Evolutionary conservation across 148 eudicot genomes (phyloP), one percentile per base, ranked within the genome.

Genomic region (Agrostemma githago): DNA sequence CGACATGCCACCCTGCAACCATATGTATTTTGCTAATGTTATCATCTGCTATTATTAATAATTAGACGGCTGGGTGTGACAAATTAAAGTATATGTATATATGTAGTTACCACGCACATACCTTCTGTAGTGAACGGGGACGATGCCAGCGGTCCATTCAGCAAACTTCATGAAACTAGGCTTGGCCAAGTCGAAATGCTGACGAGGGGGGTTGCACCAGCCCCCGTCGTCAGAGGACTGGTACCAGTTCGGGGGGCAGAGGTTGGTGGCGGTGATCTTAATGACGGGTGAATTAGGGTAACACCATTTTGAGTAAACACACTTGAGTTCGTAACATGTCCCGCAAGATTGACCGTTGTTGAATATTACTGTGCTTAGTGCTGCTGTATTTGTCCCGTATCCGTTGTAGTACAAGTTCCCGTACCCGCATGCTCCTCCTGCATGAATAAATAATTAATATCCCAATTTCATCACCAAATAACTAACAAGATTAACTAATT

Each of bases 391-490:
- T 0, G 59, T 16, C 16, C 87, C 89, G 16, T 79, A 84, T n/a
- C 85, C 85, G 7, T 68, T 79, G 11, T 46, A 8, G 51, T 16
- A 66, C 66, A 79, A 77, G 80, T 82, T 81, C 4, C 76, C 84
- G 64, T 86, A 86, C 5, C 89, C 89, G 34, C 89, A 86, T 2
- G 89, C 89, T 21, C 89, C 89, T 73, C 85, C 84, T 71, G 58
- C 61, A 73, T 21, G 11, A 1, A 9, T 14, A 9, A 7, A 58
- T 46, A 26, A 26, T 26, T 26, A 26, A 0, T 26, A 26, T 26
- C 34, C 34, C 34, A 26, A 26, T 26, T 26, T 26, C 34, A 1
- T 26, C 34, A 1, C 34, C 34, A 26, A 26, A 26, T 26, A 26
- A 26, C 34, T 26, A 26, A 26, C 34, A 26, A 26, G 34, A 26